phyloP scores from a whole-genome alignment of 2,329 filamentous ascomycete species.

The Beauveria sp. region DNA sequence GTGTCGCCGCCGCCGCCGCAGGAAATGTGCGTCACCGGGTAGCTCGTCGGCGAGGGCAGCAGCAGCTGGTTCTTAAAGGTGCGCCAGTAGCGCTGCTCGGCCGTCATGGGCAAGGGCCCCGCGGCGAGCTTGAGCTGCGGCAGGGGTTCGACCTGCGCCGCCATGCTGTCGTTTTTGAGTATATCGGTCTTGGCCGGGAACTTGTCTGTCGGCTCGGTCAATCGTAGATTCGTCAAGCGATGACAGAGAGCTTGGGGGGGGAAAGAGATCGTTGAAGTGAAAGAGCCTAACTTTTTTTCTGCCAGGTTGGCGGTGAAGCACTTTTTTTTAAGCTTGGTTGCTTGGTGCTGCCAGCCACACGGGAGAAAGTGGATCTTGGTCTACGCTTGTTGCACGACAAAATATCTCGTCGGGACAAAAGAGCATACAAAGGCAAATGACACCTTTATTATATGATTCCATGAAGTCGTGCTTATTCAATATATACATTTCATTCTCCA shows the following conservation, averaged over 20 bases:
- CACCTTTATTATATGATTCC: background rate
- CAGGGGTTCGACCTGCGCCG: constrained; percentile 74
- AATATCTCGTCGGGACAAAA: too few relatives aligned
- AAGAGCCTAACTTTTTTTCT: constrained; percentile 21
- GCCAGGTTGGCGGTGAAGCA: constrained; percentile 9
- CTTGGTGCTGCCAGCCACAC: background rate
- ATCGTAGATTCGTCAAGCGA: background rate
- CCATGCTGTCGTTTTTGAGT: constrained; percentile 48
- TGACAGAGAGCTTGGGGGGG: too few relatives aligned
- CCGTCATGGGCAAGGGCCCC: constrained; percentile 73
- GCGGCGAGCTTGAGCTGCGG: constrained; percentile 75
- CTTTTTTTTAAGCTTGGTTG: background rate
- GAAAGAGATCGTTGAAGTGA: background rate
- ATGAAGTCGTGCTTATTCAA: background rate
- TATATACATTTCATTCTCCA: constrained; percentile 1
- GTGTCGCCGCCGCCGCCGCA: constrained; percentile 49
- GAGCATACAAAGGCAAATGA: background rate
- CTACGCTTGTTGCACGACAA: too few relatives aligned
- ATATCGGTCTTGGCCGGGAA: background rate
- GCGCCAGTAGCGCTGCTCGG: constrained; percentile 95
- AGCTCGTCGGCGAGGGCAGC: constrained; percentile 83
- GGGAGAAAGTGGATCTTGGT: background rate
- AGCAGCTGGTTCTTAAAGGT: constrained; percentile 88
- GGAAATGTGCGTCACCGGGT: constrained; percentile 85
- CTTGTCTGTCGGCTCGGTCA: background rate